Evolutionary conservation across 768 basidiomycete species (phyloP).

Genomic region (Trametes maxima): DNA sequence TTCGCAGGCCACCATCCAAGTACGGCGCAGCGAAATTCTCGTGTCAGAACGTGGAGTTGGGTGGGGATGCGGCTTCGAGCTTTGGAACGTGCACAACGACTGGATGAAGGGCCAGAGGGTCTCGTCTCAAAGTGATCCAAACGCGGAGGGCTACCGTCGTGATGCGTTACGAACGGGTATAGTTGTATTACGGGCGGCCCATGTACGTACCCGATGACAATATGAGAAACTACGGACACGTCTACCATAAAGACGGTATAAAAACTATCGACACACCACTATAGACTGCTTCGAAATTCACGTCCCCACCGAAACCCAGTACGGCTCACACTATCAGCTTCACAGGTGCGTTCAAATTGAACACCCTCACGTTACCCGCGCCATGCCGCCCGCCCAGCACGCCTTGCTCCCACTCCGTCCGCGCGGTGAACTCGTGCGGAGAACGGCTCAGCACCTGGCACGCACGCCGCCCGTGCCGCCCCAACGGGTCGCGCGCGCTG

Average conservation of each 20-base stretch:
- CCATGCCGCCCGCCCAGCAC: background rate
- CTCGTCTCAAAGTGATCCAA: background rate
- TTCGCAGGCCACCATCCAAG: slow-evolving; percentile 38
- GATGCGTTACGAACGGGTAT: background rate
- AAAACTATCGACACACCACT: background rate
- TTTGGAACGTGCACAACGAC: slow-evolving; percentile 40
- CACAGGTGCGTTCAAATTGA: slow-evolving; percentile 3
- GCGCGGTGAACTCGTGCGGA: background rate
- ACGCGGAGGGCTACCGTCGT: too few species aligned
- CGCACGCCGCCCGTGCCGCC: slow-evolving; percentile 15
- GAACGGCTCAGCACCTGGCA: background rate
- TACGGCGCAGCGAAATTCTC: slow-evolving; percentile 47
- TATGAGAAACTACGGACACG: background rate
- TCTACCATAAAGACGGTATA: background rate
- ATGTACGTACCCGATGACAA: background rate
- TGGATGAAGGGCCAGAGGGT: background rate
- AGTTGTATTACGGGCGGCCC: background rate
- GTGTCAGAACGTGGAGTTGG: slow-evolving; percentile 57
- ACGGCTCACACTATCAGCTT: background rate
- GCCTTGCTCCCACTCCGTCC: background rate
- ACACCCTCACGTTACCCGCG: slow-evolving; percentile 5
- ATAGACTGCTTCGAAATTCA: background rate
- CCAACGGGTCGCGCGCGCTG: slow-evolving; percentile 25
- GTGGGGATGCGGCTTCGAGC: slow-evolving; percentile 45
- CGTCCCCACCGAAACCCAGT: background rate